Evolutionary conservation across 2,329 filamentous ascomycete species (phyloP).

Genomic region (Aureobasidium namibiae): DNA sequence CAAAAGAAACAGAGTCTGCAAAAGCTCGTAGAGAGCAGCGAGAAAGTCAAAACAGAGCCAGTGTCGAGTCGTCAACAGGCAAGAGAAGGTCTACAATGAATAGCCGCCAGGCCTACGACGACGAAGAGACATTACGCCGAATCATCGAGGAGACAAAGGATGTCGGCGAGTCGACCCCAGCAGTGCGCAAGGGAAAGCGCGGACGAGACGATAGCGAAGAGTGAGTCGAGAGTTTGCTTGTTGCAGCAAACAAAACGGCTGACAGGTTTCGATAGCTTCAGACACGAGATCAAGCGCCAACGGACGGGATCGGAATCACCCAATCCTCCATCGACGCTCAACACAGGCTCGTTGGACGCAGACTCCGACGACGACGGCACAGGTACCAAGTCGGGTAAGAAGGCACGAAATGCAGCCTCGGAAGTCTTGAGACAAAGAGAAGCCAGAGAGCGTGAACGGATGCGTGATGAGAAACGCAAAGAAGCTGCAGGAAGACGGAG

Average conservation of each 20-base stretch:
- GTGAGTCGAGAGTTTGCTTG: constrained; percentile 48
- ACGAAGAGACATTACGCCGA: constrained; percentile 78
- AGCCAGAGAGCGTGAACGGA: constrained; percentile 54
- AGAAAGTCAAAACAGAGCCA: constrained; percentile 37
- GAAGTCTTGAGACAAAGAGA: constrained; percentile 52
- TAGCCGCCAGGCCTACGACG: constrained; percentile 90
- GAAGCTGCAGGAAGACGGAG: constrained; percentile 75
- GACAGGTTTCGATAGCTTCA: constrained; percentile 46
- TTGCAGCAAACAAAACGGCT: not conserved
- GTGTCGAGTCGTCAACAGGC: constrained; percentile 50
- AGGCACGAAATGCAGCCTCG: constrained; percentile 38
- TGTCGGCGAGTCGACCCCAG: constrained; percentile 55
- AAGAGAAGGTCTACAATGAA: constrained; percentile 97
- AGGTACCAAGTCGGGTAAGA: constrained; percentile 27
- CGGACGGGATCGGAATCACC: constrained; percentile 71
- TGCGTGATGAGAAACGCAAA: constrained; percentile 62
- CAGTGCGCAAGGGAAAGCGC: constrained; percentile 65
- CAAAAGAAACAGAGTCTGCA: constrained; percentile 42
- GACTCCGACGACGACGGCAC: constrained; percentile 58
- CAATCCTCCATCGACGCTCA: constrained; percentile 45
- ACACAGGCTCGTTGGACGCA: constrained; percentile 42
- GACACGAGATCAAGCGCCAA: constrained; percentile 67
- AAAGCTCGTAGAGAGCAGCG: constrained; percentile 46
- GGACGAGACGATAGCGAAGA: constrained; percentile 88
- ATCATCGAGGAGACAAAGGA: constrained; percentile 95